These are phyloP conservation scores for Deinandra increscens DNA, from an alignment of 129 eudicot species.

Conservation along the genomic window DNA sequence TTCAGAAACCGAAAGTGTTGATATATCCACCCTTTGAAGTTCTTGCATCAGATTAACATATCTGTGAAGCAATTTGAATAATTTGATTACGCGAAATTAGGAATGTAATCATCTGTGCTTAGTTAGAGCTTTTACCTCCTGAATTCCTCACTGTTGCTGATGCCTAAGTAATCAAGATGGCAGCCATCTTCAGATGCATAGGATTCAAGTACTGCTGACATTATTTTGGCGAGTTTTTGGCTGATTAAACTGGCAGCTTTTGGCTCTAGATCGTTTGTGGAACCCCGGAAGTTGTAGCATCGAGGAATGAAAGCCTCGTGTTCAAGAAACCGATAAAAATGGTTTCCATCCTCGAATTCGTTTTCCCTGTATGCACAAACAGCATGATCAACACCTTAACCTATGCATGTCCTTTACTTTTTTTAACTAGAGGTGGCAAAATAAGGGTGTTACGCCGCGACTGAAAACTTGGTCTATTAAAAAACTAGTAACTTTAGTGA, in stretches of 20 bases:
- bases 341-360: constrained; percentile 85
- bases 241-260: constrained; percentile 51
- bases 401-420: background rate
- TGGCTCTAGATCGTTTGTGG: constrained; percentile 72
- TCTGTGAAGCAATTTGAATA: constrained; percentile 39
- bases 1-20: constrained; percentile 55
- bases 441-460: background rate
- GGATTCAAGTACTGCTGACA: constrained; percentile 91
- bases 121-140: constrained; percentile 51
- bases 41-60: constrained; percentile 70
- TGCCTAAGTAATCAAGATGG: constrained; percentile 67
- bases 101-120: background rate
- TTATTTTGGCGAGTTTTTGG: constrained; percentile 59
- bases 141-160: constrained; percentile 96
- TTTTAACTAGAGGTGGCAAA: background rate
- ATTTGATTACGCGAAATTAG: background rate
- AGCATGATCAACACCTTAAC: background rate
- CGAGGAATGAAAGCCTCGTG: constrained; percentile 81
- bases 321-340: constrained; percentile 81
- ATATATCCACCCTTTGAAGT: constrained; percentile 73
- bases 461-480: no score
- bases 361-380: constrained; percentile 48
- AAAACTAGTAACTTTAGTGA: no score
- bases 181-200: constrained; percentile 79
- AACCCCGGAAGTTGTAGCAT: constrained; percentile 80